Conservation (phyloP, 371 early-diverging fungal species). For the Saksenaea vasiformis region DNA sequence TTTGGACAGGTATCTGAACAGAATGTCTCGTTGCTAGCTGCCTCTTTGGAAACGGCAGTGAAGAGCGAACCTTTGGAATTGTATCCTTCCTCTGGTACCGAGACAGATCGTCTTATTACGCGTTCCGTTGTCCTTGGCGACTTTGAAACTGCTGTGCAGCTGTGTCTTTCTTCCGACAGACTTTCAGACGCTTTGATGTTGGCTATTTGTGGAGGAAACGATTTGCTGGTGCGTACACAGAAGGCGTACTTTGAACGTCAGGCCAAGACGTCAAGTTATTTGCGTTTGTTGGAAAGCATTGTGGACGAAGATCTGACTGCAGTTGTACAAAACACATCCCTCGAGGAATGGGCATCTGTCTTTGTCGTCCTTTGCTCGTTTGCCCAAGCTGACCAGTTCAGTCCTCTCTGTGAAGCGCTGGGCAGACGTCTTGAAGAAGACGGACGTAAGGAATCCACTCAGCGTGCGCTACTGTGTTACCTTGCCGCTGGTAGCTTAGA, state of each 20-base stretch:
- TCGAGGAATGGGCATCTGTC: constrained; percentile 92
- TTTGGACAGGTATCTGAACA: constrained; percentile 21
- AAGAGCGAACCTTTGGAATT: constrained; percentile 58
- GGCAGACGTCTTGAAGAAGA: constrained; percentile 69
- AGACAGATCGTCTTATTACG: constrained; percentile 81
- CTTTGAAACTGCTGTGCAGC: constrained; percentile 86
- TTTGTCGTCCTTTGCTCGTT: constrained; percentile 92
- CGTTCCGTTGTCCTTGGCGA: constrained; percentile 86
- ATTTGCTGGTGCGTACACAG: constrained; percentile 80
- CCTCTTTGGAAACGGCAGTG: constrained; percentile 16
- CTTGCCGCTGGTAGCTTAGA: constrained; percentile 88
- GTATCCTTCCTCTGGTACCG: constrained; percentile 58
- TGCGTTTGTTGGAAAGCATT: constrained; percentile 83
- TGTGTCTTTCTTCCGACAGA: constrained; percentile 80
- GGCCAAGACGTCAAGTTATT: constrained; percentile 60
- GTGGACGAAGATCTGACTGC: constrained; percentile 80
- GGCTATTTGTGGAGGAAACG: constrained; percentile 86
- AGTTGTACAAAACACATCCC: constrained; percentile 74
- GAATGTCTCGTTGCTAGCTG: constrained; percentile 2
- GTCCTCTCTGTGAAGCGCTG: constrained; percentile 67
- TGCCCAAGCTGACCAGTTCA: constrained; percentile 77
- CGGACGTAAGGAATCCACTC: constrained; percentile 20
- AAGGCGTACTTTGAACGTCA: constrained; percentile 81
- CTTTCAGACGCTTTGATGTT: constrained; percentile 92
- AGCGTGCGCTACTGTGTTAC: constrained; percentile 86